A percentile compares a stretch with the other conserved stretches of the same genome.
These are phyloP conservation scores for Tetraselmis chui DNA, from an alignment of 139 green algal species.

Conservation along the genomic window DNA sequence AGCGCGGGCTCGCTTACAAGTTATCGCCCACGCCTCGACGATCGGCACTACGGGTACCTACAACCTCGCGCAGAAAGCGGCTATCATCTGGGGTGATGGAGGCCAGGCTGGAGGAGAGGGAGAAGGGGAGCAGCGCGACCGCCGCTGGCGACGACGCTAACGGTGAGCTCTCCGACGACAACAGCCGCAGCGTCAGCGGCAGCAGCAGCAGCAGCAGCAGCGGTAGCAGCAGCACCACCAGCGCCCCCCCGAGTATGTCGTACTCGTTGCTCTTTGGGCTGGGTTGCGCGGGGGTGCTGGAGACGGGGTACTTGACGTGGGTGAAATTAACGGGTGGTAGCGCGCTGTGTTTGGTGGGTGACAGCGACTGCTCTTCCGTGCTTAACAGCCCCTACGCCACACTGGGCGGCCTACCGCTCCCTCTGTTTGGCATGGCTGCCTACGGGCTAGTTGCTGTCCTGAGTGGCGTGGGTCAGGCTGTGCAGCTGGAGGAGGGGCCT, in stretches of 20 bases:
- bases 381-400: conserved; percentile 59
- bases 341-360: conserved; percentile 10
- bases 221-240: no score
- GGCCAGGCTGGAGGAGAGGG: no score
- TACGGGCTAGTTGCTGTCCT: conserved; percentile 53
- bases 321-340: conserved; percentile 16
- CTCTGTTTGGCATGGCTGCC: conserved; percentile 47
- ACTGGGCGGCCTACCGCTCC: conserved; percentile 67
- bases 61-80: no score
- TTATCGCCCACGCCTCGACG: no score
- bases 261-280: conserved; percentile 37
- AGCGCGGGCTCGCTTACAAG: no score
- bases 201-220: no score
- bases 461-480: conserved; percentile 14
- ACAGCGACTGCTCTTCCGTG: conserved; percentile 61
- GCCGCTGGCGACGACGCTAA: no score
- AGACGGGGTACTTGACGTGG: conserved; percentile 75
- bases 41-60: no score
- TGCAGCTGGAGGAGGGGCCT: not conserved
- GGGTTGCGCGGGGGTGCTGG: conserved; percentile 39
- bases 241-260: not conserved
- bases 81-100: no score
- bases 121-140: no score
- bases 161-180: no score
- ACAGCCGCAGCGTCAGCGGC: no score